Base-by-base conservation (phyloP, 75 land plant species). In the Isoetes taiwanensis region DNA sequence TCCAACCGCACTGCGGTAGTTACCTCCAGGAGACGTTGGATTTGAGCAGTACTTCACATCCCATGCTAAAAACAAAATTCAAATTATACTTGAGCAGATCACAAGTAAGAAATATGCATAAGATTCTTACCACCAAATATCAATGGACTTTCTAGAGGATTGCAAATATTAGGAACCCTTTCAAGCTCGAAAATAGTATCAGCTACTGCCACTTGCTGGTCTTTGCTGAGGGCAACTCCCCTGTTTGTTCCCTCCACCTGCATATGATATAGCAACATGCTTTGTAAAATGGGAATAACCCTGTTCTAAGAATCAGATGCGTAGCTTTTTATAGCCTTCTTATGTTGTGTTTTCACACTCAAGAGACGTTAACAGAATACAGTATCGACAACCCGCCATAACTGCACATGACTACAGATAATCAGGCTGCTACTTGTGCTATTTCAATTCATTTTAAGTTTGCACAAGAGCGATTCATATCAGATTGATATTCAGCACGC, bases 1-100 rank as follows among this genome's bases (percentile, higher is more conserved):
- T 2, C 95, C 98, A 10, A 93, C 25, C 58, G 76, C 62, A 63
- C 86, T 93, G 34, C 98, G 74, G 56, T 80, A 93, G 40, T 79
- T 77, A 43, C 98, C 98, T 30, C 98, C 98, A 24, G 95, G 85
- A 9, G 98, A 75, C 32, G 89, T 93, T 58, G 98, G 90, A 3
- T 59, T 72, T 0, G 90, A 88, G 54, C 90, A 81, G 57, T 87
- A 93, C 24, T 74, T 63, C 25, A 93, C 96, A 59, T 93, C 89
- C 95, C 95, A 93, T 91, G 38, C 12, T 4, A 12, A 48, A 48
- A 14, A 10, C 14, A 6, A 54, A 3, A 54, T 37, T 14, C 39
- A 37, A 14, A 37, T 37, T 37, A 37, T 5, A 21, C 11, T 46
- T 27, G 26, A 43, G 59, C 52, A 17, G 9, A 9, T 9, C 4